Conservation (phyloP, 768 basidiomycete species). For the Mycena indigotica region DNA sequence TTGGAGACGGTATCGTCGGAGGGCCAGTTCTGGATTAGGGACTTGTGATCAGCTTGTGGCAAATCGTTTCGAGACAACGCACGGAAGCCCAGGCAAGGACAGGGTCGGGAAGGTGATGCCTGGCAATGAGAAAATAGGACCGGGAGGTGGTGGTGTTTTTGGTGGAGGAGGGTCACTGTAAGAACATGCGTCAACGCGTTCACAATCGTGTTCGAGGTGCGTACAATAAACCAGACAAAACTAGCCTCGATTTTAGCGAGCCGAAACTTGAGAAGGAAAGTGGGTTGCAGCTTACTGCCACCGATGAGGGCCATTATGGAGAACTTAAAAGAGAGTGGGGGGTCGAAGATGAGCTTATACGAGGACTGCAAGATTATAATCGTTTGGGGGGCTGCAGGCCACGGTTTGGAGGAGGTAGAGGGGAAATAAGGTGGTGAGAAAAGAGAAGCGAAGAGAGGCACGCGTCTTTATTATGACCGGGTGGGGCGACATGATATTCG, state of each 20-base stretch:
- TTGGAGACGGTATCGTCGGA: not conserved
- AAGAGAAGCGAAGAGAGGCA: not conserved
- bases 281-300: conserved; percentile 5
- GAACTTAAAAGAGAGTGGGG: conserved; percentile 18
- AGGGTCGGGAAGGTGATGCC: not conserved
- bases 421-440: not conserved
- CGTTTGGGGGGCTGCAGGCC: conserved; percentile 1
- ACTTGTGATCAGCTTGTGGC: too few species aligned
- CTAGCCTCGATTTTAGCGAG: not conserved
- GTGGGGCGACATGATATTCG: not conserved
- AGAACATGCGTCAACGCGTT: too few species aligned
- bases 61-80: not conserved
- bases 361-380: conserved; percentile 5
- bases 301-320: conserved; percentile 11
- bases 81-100: conserved; percentile 1
- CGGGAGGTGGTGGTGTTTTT: too few species aligned
- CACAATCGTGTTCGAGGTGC: too few species aligned
- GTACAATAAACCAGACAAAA: conserved; percentile 12
- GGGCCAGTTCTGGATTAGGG: not conserved
- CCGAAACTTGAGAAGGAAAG: not conserved
- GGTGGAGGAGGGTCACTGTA: too few species aligned
- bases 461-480: not conserved
- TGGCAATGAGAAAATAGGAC: conserved; percentile 6
- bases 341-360: conserved; percentile 25
- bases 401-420: conserved; percentile 5